Evolutionary conservation across 805 yeast species (phyloP), one percentile per base, ranked within the genome.

Genomic region (Cyberlindnera galapagoensis): DNA sequence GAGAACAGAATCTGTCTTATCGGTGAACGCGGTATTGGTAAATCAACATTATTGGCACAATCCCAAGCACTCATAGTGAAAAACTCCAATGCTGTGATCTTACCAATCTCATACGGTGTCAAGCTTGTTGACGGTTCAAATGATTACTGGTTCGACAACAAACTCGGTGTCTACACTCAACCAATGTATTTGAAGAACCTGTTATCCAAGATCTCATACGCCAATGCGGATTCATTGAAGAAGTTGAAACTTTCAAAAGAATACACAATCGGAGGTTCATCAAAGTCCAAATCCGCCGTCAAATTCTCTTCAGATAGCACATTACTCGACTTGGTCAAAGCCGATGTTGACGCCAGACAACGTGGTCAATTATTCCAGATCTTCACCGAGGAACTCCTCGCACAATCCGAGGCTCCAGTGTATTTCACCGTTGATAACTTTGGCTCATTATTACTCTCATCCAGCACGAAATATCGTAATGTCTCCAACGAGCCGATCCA

Each of bases 21-120:
- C 14, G 95, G 95, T 26, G 77, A 70, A 34, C 59, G 71, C 26
- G 95, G 95, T 30, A 67, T 72, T 9, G 97, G 97, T 7, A 88
- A 87, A 61, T 72, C 90, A 4, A 73, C 85, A 0, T 49, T 79
- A 23, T 47, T 87, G 28, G 56, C 88, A 0, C 95, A 87, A 55
- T 64, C 78, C 2, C 80, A 80, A 26, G 74, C 80, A 0, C 56
- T 82, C 28, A 69, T 76, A 4, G 51, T 59, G 8, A 47, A 64
- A 21, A 51, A 54, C 19, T 47, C 57, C 20, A 55, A 62, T 12
- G 56, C 69, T 18, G 63, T 80, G 11, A 58, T 84, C 5, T 47
- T 87, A 28, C 84, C 82, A 30, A 56, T 86, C 12, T 74, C 86
- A 18, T 62, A 74, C 39, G 76, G 86, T 2, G 71, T 66, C 23